Base-by-base conservation (phyloP, 2,329 filamentous ascomycete species). In the Coniochaeta prunicola region DNA sequence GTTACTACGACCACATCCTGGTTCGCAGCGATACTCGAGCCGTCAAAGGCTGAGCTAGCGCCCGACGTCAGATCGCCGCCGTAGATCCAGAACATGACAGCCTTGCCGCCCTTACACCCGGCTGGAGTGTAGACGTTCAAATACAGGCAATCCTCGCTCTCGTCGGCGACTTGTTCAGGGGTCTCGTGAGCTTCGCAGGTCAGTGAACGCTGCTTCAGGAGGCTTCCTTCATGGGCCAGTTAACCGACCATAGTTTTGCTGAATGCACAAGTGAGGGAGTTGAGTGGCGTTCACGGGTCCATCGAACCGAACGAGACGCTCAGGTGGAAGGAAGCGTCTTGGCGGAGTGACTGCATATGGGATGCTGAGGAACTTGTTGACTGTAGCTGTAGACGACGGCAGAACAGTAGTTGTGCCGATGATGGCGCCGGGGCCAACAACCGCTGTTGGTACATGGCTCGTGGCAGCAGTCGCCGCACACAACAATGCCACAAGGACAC, bases 361-460 rank as follows among this genome's bases (percentile, higher is more conserved):
- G 24, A 56, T 36, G 33, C 53, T 30, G 53, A 56, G 53, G 53
- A 56, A 56, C 31, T 56, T 34, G 53, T 56, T 56, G 5, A 56
- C 53, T n/a, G 30, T 56, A 3, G 21, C 53, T 38, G 53, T 56
- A 15, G 53, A 36, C 17, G 53, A 56, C 2, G 53, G 53, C 33
- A 56, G 31, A 9, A 38, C 30, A 2, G 53, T 56, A 2, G 53
- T 38, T 17, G 33, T 38, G 33, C 53, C 53, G n/a, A 56, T 38
- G 33, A 56, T 12, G 13, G 17, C 4, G n/a, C 53, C 53, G 17
- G 53, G 30, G 24, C 33, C 7, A 28, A 56, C 30, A 21, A 56
- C 53, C 26, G 53, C 53, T 34, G 30, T 56, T 56, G 53, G 53
- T 8, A n/a, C 48, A 53, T 53, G 48, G 48, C 48, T 53, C 30